Conservation (phyloP, 139 green algal genomes). For the Desmodesmus armatus region DNA sequence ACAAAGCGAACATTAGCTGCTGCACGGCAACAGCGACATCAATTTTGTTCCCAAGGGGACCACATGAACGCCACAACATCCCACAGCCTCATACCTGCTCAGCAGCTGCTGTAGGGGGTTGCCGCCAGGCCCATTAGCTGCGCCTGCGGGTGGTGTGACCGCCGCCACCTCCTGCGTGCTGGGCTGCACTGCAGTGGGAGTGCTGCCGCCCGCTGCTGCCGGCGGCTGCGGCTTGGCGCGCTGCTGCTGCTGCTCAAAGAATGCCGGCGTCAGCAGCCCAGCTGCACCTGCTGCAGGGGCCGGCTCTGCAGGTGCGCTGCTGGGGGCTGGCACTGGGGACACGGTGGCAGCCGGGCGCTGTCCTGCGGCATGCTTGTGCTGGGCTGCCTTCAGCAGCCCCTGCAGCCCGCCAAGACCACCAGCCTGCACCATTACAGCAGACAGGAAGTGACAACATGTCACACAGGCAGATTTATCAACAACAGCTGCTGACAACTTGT, state of each 20-base stretch:
- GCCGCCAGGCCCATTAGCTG: constrained; percentile 7
- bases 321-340: constrained; percentile 10
- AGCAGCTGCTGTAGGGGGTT: constrained; percentile 22
- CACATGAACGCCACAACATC: background rate
- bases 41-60: background rate
- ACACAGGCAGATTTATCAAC: too few species aligned
- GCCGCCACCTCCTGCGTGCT: background rate
- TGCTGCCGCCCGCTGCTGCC: background rate
- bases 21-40: too few species aligned
- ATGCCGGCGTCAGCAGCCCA: constrained; percentile 62
- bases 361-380: constrained; percentile 15
- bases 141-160: background rate
- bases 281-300: constrained; percentile 11
- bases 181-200: background rate
- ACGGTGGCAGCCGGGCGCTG: background rate
- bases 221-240: constrained; percentile 17
- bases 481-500: background rate
- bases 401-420: constrained; percentile 10
- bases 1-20: too few species aligned
- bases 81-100: background rate
- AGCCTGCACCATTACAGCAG: too few species aligned
- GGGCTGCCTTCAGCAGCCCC: constrained; percentile 45
- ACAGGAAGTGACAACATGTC: too few species aligned
- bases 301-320: constrained; percentile 27
- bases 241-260: constrained; percentile 47